phyloP scores from a whole-genome alignment of 2,329 filamentous ascomycete species.

The Penicillium griseofulvum region DNA sequence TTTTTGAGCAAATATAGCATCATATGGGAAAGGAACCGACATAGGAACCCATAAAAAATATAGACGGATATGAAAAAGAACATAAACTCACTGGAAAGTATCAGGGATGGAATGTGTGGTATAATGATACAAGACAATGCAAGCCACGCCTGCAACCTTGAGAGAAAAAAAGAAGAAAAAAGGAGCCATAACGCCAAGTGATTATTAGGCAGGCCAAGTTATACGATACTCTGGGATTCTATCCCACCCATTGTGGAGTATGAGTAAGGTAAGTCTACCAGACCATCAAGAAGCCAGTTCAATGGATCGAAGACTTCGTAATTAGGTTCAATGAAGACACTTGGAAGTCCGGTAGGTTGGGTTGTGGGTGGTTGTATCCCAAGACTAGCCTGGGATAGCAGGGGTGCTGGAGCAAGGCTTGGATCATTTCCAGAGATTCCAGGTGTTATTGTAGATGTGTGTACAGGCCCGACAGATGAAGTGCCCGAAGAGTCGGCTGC shows the following conservation, averaged over 20 bases:
- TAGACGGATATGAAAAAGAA: neutral
- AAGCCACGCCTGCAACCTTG: slow-evolving; percentile 13
- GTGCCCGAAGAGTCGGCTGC: slow-evolving; percentile 69
- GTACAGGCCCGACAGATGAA: slow-evolving; percentile 53
- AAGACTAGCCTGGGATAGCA: slow-evolving; percentile 34
- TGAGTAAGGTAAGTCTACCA: slow-evolving; percentile 74
- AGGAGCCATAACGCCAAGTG: slow-evolving; percentile 2
- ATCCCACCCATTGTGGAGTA: slow-evolving; percentile 56
- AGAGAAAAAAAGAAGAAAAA: neutral
- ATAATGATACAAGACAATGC: slow-evolving; percentile 25
- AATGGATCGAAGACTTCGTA: slow-evolving; percentile 91
- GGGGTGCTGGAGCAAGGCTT: slow-evolving; percentile 41
- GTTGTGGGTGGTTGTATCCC: slow-evolving; percentile 26
- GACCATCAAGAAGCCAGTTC: slow-evolving; percentile 88
- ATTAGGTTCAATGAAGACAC: slow-evolving; percentile 63
- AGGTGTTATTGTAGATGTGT: slow-evolving; percentile 36
- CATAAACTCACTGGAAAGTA: slow-evolving; percentile 18
- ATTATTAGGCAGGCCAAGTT: slow-evolving; percentile 4
- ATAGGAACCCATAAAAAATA: slow-evolving; percentile 1
- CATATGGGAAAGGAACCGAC: neutral
- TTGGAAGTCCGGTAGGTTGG: slow-evolving; percentile 31
- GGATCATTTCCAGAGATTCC: slow-evolving; percentile 43
- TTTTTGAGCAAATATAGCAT: neutral
- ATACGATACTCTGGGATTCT: slow-evolving; percentile 42
- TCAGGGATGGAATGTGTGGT: slow-evolving; percentile 21